Evolutionary conservation across 1,139 yeast species (phyloP), one percentile per base, ranked within the genome.

Genomic region (Hemisphaericaspora lyxosophila): DNA sequence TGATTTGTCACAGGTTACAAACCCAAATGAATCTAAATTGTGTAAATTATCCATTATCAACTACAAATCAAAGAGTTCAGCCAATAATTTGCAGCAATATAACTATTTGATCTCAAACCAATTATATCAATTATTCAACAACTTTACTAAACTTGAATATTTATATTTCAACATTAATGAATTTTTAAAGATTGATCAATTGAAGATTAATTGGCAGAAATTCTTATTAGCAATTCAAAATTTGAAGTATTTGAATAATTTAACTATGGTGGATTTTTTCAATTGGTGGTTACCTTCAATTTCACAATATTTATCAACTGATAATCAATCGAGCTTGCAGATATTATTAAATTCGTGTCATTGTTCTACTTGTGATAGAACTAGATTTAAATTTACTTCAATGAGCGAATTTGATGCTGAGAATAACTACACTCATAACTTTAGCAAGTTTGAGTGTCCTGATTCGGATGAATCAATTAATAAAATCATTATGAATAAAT

Each of bases 271-370:
- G 16, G 49, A 46, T 39, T 46, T 44, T 28, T 46, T 44, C 24
- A 46, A 46, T 25, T 46, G 46, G 39, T 44, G 47, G 49, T 25
- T 44, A 4, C 45, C 48, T 11, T 30, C 47, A 15, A 36, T 44
- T 15, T 26, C 33, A 5, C 32, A 17, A 20, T 25, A 29, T 5
- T 13, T 33, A 16, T 31, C 35, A 16, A 26, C 14, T 15, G 16
- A 14, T 8, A 36, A 37, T 20, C 32, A 37, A 22, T 27, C 43
- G 17, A 23, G 34, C 13, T 26, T 19, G 5, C 35, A 41, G 20
- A 26, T 27, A 12, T 26, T 44, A 17, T 31, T 46, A 11, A 45
- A 42, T 30, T 35, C 38, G 7, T 47, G 50, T 34, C 13, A 27
- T 16, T 47, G 50, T 32, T 6, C 8, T 7, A 31, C 39, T 14